Percentiles rank a stretch among this genome's conserved stretches.
These are phyloP conservation scores for Berberis thunbergii DNA, from an alignment of 164 flowering plant species.

Conservation along the genomic window DNA sequence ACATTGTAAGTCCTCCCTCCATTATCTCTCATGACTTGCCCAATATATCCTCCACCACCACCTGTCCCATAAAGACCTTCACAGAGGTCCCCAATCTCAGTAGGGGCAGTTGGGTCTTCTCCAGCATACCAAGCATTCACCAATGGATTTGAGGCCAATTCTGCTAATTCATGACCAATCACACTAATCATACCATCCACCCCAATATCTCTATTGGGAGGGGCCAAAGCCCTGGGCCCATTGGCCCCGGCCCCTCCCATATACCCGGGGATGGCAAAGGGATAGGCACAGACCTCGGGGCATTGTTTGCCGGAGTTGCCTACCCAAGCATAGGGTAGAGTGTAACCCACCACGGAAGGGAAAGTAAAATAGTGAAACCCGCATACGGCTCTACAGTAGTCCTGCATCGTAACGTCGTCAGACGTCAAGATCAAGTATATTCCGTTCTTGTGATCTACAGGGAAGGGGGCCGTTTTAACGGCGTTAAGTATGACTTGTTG, in stretches of 20 bases:
- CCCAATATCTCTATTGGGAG: slow-evolving; percentile 68
- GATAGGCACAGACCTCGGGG: slow-evolving; percentile 55
- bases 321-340: slow-evolving; percentile 94
- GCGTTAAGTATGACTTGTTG: slow-evolving; percentile 69
- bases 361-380: slow-evolving; percentile 97
- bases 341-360: slow-evolving; percentile 82
- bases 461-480: slow-evolving; percentile 38
- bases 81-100: slow-evolving; percentile 89
- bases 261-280: slow-evolving; percentile 57
- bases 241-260: slow-evolving; percentile 44
- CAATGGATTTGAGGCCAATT: slow-evolving; percentile 75
- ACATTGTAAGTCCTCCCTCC: slow-evolving; percentile 61
- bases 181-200: slow-evolving; percentile 95
- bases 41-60: slow-evolving; percentile 90
- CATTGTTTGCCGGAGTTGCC: slow-evolving; percentile 85
- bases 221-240: slow-evolving; percentile 35
- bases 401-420: slow-evolving; percentile 68
- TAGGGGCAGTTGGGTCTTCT: slow-evolving; percentile 90
- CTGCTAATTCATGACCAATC: slow-evolving; percentile 89
- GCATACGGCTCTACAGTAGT: slow-evolving; percentile 85
- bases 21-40: slow-evolving; percentile 70
- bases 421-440: slow-evolving; percentile 72
- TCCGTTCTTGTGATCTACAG: slow-evolving; percentile 76
- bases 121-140: slow-evolving; percentile 98
- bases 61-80: slow-evolving; percentile 93